These are phyloP conservation scores for Penicillium sp. DNA, from an alignment of 2,329 filamentous ascomycete species.

Conservation along the genomic window DNA sequence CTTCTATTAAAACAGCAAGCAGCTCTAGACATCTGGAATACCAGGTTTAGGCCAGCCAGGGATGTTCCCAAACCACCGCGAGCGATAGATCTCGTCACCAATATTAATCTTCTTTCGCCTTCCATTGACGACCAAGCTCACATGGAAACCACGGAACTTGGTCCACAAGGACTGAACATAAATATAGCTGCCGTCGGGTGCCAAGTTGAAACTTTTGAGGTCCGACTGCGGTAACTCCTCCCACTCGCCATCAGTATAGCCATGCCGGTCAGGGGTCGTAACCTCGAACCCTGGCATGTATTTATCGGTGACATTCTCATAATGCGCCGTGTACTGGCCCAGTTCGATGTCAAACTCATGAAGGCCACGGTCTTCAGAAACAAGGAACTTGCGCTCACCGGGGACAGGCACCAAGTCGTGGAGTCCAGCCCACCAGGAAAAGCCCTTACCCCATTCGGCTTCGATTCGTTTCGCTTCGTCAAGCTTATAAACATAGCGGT, in stretches of 20 bases:
- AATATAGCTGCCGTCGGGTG: constrained; percentile 15
- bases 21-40: neutral
- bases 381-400: constrained; percentile 22
- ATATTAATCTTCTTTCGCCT: neutral
- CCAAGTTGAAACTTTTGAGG: constrained; percentile 25
- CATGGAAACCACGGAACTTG: constrained; percentile 3
- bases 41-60: constrained; percentile 3
- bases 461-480: constrained; percentile 11
- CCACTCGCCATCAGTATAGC: constrained; percentile 15
- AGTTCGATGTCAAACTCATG: constrained; percentile 20
- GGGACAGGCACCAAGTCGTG: constrained; percentile 26
- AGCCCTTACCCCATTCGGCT: constrained; percentile 23
- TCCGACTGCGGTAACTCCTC: constrained; percentile 22
- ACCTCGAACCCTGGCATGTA: constrained; percentile 24
- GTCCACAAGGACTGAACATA: constrained; percentile 5
- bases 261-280: constrained; percentile 22
- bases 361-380: constrained; percentile 21
- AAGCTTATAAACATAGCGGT: constrained; percentile 13
- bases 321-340: constrained; percentile 14
- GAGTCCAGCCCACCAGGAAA: constrained; percentile 23
- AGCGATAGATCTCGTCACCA: constrained; percentile 1
- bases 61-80: constrained; percentile 1
- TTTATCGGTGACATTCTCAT: constrained; percentile 15
- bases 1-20: neutral
- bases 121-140: neutral